Evolutionary conservation across 352 stramenopile genomes (phyloP).

Genomic region (Phytophthora cajani): DNA sequence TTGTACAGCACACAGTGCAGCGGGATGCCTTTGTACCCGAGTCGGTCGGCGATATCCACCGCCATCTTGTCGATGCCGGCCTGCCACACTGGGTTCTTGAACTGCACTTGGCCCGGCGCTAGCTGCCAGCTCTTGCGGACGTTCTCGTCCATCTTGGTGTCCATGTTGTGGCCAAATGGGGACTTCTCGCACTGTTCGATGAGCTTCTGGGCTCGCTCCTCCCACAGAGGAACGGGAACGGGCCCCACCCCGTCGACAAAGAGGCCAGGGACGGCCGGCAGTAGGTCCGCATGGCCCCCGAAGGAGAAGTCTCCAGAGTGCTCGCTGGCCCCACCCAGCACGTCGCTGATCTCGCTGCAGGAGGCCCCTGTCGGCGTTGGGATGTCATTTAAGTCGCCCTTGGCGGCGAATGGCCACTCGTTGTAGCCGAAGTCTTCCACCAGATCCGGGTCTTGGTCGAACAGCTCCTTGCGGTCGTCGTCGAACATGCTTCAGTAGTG

Average conservation of each 20-base stretch:
- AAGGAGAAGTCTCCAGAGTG: background rate
- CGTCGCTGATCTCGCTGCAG: background rate
- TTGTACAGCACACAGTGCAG: background rate
- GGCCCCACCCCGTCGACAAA: background rate
- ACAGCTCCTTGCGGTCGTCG: slow-evolving; percentile 1
- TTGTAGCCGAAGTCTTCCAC: background rate
- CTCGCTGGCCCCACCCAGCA: background rate
- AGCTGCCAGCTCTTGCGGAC: background rate
- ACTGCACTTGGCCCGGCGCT: background rate
- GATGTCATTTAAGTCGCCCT: background rate
- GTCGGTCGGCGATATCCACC: background rate
- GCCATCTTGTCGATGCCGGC: background rate
- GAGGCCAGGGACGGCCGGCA: background rate
- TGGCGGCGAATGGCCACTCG: background rate
- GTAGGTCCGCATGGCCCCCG: background rate
- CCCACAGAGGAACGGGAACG: background rate
- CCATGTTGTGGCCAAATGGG: background rate
- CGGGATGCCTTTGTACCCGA: background rate
- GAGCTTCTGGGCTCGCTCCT: background rate
- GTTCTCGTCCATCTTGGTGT: background rate
- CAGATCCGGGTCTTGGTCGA: background rate
- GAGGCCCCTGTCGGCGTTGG: background rate
- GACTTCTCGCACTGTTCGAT: background rate
- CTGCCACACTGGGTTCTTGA: background rate
- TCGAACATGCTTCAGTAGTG: too few species aligned